Base-by-base conservation (phyloP, 164 flowering plant species). In the Kalanchoe fedtschenkoi region DNA sequence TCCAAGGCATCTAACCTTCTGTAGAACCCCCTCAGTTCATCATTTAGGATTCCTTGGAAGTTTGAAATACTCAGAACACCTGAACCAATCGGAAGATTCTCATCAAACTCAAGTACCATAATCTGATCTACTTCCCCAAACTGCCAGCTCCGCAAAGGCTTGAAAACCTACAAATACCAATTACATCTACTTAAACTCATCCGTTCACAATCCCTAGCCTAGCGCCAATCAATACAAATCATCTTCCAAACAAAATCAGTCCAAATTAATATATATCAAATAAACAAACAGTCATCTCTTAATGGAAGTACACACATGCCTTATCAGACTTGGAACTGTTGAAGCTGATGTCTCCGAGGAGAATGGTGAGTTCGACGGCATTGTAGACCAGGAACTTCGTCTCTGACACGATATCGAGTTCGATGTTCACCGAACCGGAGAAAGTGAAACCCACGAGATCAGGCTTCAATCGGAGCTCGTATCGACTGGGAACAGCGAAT, bases 11-110 rank as follows among this genome's bases (percentile, higher is more conserved):
- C 55, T 47, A 7, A 47, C 55, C 55, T 47, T 47, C 55, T 22
- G 55, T 47, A 47, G 10, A 47, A 47, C 1, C 55, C 55, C 28
- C 28, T 21, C 22, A 47, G 24, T 7, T 47, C 55, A n/a, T 93
- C 99, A 74, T 88, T 93, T 19, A 93, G 74, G 29, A 75, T 77
- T 43, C 99, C 96, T 32, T 75, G 70, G 64, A 90, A 90, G 0
- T 61, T 62, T 24, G 13, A 21, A 32, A 83, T 72, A 17, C 43
- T 58, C 72, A 86, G 65, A 68, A 76, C 75, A 38, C 73, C 89
- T 66, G 38, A 15, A 28, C 69, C 87, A 59, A 62, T 5, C 0
- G 81, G 84, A 44, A 86, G 73, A 53, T 38, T 69, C 65, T 79
- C 82, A 6, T 62, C 64, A 61, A 86, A 79, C 59, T 75, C 81